Conservation (phyloP, 192 early-diverging fungal genomes). For the Phycomyces nitens region DNA sequence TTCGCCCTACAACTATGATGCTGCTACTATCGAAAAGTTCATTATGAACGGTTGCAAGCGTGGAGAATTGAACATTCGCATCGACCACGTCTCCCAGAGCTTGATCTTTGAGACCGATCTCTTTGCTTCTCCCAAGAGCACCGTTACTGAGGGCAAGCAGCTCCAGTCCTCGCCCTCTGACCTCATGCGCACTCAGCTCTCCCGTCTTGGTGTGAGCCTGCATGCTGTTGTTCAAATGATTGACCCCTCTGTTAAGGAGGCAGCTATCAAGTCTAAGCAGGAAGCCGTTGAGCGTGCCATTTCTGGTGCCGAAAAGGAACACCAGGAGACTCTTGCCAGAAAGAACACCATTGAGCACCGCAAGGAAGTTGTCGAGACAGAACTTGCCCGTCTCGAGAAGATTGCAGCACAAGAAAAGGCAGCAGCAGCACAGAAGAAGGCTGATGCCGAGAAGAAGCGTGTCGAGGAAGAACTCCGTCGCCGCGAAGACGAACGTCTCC, state of each 20-base stretch:
- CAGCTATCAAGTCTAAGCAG: constrained; percentile 62
- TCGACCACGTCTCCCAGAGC: constrained; percentile 88
- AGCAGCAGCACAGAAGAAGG: constrained; percentile 69
- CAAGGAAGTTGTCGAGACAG: constrained; percentile 74
- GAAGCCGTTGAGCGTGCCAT: constrained; percentile 69
- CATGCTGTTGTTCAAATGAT: constrained; percentile 83
- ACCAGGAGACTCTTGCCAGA: constrained; percentile 68
- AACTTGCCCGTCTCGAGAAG: constrained; percentile 76
- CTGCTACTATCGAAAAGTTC: constrained; percentile 92
- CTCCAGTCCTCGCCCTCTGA: constrained; percentile 84
- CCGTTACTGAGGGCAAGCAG: constrained; percentile 77
- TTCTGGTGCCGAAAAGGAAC: constrained; percentile 76
- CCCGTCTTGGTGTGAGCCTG: constrained; percentile 80
- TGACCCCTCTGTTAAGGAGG: constrained; percentile 68
- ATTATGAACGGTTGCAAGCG: constrained; percentile 97
- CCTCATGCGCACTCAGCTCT: constrained; percentile 89
- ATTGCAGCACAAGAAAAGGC: constrained; percentile 77
- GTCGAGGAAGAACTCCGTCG: constrained; percentile 80
- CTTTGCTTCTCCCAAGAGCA: constrained; percentile 71
- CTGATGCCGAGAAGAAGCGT: constrained; percentile 77
- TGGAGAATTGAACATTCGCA: constrained; percentile 91
- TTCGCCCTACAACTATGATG: constrained; percentile 77
- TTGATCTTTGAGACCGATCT: constrained; percentile 92
- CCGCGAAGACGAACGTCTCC: constrained; percentile 78
- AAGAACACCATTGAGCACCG: constrained; percentile 84